Conservation (phyloP, 192 early-diverging fungal species). For the Backusella liffmaniae region DNA sequence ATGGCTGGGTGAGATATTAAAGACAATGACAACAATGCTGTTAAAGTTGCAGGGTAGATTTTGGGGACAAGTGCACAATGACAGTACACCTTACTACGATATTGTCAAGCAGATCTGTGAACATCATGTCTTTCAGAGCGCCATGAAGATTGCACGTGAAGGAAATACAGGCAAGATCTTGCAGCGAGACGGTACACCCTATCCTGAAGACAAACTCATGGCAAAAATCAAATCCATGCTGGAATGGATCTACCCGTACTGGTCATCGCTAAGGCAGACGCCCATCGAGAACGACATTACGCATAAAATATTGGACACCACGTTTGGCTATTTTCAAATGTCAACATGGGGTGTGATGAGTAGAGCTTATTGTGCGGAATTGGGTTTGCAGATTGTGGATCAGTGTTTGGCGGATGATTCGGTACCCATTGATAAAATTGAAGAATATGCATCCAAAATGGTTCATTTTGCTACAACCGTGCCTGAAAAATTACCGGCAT, state of each 20-base stretch:
- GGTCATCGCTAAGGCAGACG: constrained; percentile 11
- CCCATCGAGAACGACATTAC: constrained; percentile 19
- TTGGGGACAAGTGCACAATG: neutral
- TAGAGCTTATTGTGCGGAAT: constrained; percentile 12
- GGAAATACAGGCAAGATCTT: constrained; percentile 19
- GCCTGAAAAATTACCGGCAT: neutral
- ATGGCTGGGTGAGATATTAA: constrained; percentile 23
- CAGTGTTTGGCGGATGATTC: constrained; percentile 5
- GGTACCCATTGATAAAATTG: constrained; percentile 15
- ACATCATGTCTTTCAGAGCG: constrained; percentile 14
- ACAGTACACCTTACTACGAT: neutral
- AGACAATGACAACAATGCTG: constrained; percentile 14
- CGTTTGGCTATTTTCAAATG: constrained; percentile 33
- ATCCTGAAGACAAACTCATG: constrained; percentile 21
- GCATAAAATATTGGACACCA: constrained; percentile 14
- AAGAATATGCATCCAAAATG: constrained; percentile 20
- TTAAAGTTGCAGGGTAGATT: constrained; percentile 16
- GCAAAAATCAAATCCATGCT: constrained; percentile 23
- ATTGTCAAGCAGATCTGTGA: constrained; percentile 19
- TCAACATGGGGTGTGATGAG: constrained; percentile 11
- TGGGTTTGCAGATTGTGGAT: constrained; percentile 24
- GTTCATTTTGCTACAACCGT: neutral
- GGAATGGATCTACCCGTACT: constrained; percentile 26
- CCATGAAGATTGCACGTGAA: constrained; percentile 25
- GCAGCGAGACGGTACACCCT: constrained; percentile 20